These are phyloP conservation scores for Bipolaris gigantea DNA, from an alignment of 2,329 filamentous ascomycete species.

Conservation along the genomic window DNA sequence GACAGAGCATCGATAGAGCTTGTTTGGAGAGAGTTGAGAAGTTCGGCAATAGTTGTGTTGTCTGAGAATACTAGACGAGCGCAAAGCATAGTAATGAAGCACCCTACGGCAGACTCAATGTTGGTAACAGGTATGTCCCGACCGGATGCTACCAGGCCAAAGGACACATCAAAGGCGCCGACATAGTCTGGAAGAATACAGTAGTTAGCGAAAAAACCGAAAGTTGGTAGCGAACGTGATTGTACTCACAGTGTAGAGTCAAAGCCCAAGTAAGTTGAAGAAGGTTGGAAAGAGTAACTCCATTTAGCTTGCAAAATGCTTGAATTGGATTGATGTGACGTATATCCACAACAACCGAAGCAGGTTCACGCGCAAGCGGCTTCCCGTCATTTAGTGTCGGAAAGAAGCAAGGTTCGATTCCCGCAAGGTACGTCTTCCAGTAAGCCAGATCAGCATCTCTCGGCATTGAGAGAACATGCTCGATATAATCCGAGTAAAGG, in stretches of 20 bases:
- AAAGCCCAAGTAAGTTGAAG: constrained; percentile 58
- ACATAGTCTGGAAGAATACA: constrained; percentile 43
- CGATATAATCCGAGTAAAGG: constrained; percentile 46
- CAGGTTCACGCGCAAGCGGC: constrained; percentile 42
- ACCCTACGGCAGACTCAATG: constrained; percentile 55
- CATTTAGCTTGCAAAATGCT: constrained; percentile 46
- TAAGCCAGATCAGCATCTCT: constrained; percentile 44
- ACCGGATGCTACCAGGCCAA: constrained; percentile 59
- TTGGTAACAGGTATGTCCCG: constrained; percentile 55
- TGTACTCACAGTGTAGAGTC: constrained; percentile 44
- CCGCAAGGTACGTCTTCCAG: constrained; percentile 51
- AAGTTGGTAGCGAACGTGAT: neutral
- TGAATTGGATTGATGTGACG: constrained; percentile 30
- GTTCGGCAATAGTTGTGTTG: constrained; percentile 43
- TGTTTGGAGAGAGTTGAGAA: constrained; percentile 50
- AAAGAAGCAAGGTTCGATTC: constrained; percentile 53
- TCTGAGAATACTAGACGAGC: constrained; percentile 49
- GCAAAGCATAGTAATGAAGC: constrained; percentile 60
- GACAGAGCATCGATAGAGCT: constrained; percentile 53
- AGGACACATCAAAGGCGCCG: constrained; percentile 53
- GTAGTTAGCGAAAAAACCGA: neutral
- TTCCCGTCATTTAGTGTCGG: constrained; percentile 45
- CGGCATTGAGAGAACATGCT: constrained; percentile 33
- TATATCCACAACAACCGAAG: constrained; percentile 44
- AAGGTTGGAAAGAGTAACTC: constrained; percentile 54